Evolutionary conservation across 73 alveolate species (phyloP).

Genomic region (Halteria grandinella): DNA sequence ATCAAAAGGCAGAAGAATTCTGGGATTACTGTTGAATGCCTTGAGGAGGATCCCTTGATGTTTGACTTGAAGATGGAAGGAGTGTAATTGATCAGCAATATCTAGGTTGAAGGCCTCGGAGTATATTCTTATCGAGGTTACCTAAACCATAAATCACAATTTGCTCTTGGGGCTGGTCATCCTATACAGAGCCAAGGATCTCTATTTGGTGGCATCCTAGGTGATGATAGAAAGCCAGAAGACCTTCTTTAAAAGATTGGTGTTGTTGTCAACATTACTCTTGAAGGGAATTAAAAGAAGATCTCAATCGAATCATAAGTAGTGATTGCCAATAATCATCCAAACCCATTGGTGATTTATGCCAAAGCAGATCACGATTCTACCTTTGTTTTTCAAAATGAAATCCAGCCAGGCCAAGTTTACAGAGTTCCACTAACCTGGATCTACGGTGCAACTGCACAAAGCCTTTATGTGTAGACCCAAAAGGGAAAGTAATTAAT

Average conservation of each 20-base stretch:
- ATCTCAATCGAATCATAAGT: conserved; percentile 23
- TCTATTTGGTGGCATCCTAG: too few species aligned
- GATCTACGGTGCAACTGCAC: background rate
- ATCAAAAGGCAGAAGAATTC: too few species aligned
- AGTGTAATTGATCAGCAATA: background rate
- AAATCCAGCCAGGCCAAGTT: conserved; percentile 9
- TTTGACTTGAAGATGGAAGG: conserved; percentile 37
- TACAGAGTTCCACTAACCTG: conserved; percentile 29
- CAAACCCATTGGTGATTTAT: background rate
- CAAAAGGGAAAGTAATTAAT: too few species aligned
- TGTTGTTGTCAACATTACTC: conserved; percentile 5
- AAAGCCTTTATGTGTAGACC: too few species aligned
- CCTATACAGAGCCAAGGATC: too few species aligned
- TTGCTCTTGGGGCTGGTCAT: too few species aligned
- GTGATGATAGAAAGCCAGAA: too few species aligned
- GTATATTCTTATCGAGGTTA: conserved; percentile 20
- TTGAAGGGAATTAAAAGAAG: conserved; percentile 13
- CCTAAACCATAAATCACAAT: too few species aligned
- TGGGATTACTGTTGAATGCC: background rate
- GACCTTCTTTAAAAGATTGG: too few species aligned
- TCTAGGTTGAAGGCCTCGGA: conserved; percentile 23
- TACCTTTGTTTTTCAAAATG: background rate
- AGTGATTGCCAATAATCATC: conserved; percentile 13
- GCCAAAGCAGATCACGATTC: background rate
- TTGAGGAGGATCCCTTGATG: conserved; percentile 19